These are phyloP conservation scores for Pilaira anomala DNA, from an alignment of 192 early-diverging fungal species.

Conservation along the genomic window DNA sequence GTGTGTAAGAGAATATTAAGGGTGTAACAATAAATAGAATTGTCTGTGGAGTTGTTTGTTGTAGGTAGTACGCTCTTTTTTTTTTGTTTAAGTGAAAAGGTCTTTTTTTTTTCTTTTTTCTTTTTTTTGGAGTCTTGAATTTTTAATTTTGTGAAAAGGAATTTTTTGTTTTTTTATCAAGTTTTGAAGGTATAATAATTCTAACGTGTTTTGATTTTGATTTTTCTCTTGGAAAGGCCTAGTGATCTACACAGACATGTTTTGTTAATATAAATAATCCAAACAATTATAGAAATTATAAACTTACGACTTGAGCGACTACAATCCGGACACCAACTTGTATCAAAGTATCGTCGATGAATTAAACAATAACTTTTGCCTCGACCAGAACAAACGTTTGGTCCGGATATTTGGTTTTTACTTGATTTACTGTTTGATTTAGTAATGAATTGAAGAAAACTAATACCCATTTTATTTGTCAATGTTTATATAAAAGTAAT, in stretches of 20 bases:
- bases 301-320: slow-evolving; percentile 23
- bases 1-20: no score
- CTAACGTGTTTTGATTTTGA: slow-evolving; percentile 6
- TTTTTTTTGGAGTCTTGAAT: not conserved
- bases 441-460: slow-evolving; percentile 7
- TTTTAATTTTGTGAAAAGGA: not conserved
- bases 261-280: not conserved
- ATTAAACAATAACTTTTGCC: slow-evolving; percentile 36
- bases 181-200: not conserved
- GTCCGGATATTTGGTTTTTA: not conserved
- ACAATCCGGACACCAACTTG: slow-evolving; percentile 36
- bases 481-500: not conserved
- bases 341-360: slow-evolving; percentile 36
- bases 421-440: slow-evolving; percentile 10
- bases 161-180: not conserved
- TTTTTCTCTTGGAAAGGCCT: not conserved
- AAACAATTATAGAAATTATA: not conserved
- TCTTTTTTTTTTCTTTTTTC: slow-evolving; percentile 5
- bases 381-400: slow-evolving; percentile 12
- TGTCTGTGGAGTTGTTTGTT: not conserved
- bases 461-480: not conserved
- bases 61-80: not conserved
- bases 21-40: no score
- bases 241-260: not conserved
- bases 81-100: not conserved